Base-by-base conservation (phyloP, 257 asterid species). In the Henckelia pumila region DNA sequence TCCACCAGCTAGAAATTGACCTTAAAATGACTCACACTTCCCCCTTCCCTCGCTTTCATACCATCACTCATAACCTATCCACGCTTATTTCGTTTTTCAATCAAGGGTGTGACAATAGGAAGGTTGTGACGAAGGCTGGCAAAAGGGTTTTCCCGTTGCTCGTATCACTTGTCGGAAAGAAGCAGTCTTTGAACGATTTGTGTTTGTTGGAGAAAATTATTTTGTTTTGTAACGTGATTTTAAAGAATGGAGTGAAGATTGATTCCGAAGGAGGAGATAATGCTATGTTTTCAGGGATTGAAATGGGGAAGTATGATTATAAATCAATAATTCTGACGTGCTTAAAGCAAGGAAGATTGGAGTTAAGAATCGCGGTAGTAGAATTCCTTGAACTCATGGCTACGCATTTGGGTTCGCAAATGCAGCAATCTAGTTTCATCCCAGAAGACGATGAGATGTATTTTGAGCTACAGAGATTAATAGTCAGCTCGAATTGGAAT, bases 381-480 rank as follows among this genome's bases (percentile, higher is more conserved):
- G 73, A 72, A 69, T 64, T 85, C 4, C 64, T 91, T 8, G 86
- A 85, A 29, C 65, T 78, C 17, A 32, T 58, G 13, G 70, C 85
- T 0, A 14, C 71, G 20, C 61, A 72, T 56, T 19, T 62, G 5
- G 56, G 59, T 44, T 3, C 71, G 1, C 87, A 80, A 4, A 28
- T 71, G 5, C 68, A 56, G 37, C 11, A 56, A 35, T 73, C 71
- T 3, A 29, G 8, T 14, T 37, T 74, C n/a, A 52, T 83, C 14
- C 35, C 78, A 4, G 89, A 84, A 61, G 84, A 80, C 21, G 79
- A 74, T 5, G 89, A 80, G n/a, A 73, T 83, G 2, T 81, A 73
- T 40, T 37, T 72, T 7, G 85, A 75, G 67, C 58, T 90, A 19
- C 44, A 86, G 13, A 73, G 82, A 61, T 69, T 86, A 63, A 72